Base-by-base conservation (phyloP, 176 grass and related monocot species). In the Aegilops tauschii region DNA sequence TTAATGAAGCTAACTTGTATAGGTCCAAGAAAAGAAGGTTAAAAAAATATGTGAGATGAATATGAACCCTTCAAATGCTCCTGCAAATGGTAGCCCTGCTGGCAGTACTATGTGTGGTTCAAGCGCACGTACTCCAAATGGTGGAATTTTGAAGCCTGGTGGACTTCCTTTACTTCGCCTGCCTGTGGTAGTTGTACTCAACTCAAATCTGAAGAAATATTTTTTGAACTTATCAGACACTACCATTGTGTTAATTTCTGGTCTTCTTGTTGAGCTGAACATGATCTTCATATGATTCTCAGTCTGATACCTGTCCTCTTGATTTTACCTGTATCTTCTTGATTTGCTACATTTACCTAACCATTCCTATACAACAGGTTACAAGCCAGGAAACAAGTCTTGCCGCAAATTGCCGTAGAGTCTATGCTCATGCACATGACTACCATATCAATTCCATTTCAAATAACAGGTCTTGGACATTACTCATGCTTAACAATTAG, bases 361-460 rank as follows among this genome's bases (percentile, higher is more conserved):
- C 47, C 39, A 25, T 59, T 45, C 30, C 31, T 82, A n/a, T 52
- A 40, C 50, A 20, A 65, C 85, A 96, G 97, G 87, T 91, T 84
- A 83, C 85, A 61, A 92, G 87, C 92, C 90, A 96, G 80, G 93
- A 96, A 86, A 96, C 88, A 75, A 91, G 75, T 85, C 88, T 91
- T 71, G 85, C 88, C 11, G 94, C 92, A 0, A 97, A 83, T 69
- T 97, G 92, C 49, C 91, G 94, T 88, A 97, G 94, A 86, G 89
- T 99, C 56, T 99, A 92, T 90, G 69, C 92, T 82, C 97, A 99
- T 93, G 97, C 97, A 34, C 97, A 99, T 85, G 97, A 99, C 72
- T 99, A 99, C 80, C 97, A 99, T 83, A 99, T 99, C 74, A 99
- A 99, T 81, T 99, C 97, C 61, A 97, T 99, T 90, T 99, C 97